phyloP scores from a whole-genome alignment of 345 rosid genomes.

The Eucalyptus shirleyi region DNA sequence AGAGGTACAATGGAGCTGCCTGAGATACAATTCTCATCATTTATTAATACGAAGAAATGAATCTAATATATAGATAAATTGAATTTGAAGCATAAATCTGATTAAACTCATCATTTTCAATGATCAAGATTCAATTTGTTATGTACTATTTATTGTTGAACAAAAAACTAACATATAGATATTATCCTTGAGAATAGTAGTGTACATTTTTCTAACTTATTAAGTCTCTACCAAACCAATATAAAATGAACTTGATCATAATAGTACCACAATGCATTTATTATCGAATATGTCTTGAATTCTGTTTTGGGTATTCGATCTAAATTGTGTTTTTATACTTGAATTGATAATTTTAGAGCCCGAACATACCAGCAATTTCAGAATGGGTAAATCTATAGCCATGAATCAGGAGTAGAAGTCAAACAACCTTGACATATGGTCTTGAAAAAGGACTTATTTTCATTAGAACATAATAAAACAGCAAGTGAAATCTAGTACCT shows the following conservation, averaged over 20 bases:
- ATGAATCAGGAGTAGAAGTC: neutral
- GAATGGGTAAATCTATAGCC: neutral
- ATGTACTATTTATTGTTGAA: neutral
- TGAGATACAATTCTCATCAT: neutral
- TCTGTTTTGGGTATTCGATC: neutral
- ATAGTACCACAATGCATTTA: neutral
- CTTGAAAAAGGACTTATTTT: neutral
- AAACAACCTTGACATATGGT: neutral
- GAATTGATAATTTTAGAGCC: neutral
- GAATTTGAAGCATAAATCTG: neutral
- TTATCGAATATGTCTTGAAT: neutral
- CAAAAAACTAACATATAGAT: neutral
- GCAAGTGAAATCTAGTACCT: conserved; percentile 10
- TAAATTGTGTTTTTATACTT: neutral
- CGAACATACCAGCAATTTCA: neutral
- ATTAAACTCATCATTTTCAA: neutral
- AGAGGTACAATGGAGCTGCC: conserved; percentile 76
- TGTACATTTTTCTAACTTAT: neutral
- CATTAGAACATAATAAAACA: neutral
- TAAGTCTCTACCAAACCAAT: neutral
- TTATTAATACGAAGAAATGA: neutral
- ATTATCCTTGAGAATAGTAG: neutral
- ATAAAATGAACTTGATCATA: neutral
- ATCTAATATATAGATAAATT: neutral
- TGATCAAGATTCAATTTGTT: neutral